Conservation (phyloP, 176 grass and related monocot species). For the Panicum miliaceum region DNA sequence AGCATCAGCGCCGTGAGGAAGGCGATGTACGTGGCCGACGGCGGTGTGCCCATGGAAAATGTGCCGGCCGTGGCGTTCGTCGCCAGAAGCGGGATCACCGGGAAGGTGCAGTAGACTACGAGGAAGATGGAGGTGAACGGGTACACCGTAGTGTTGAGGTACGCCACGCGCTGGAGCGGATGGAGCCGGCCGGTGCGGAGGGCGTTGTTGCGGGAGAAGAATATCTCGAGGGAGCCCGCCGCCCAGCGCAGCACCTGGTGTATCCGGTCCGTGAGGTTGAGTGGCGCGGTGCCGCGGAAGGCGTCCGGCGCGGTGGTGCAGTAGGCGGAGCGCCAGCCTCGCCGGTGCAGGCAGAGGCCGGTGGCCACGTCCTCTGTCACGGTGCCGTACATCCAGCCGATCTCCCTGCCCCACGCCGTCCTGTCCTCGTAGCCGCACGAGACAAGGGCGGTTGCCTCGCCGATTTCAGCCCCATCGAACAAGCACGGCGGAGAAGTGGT, state of each 20-base stretch:
- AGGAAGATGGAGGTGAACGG: conserved; percentile 46
- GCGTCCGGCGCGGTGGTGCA: conserved; percentile 23
- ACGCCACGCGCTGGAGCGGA: conserved; percentile 39
- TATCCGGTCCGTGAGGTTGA: conserved; percentile 36
- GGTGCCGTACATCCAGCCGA: conserved; percentile 36
- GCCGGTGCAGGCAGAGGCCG: conserved; percentile 34
- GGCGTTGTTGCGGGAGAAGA: conserved; percentile 46
- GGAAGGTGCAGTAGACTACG: conserved; percentile 16
- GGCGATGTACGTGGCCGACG: conserved; percentile 12
- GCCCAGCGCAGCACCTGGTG: conserved; percentile 43
- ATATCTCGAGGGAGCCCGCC: conserved; percentile 47
- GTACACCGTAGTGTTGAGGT: conserved; percentile 53
- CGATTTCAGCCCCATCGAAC: neutral
- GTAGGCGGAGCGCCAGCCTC: conserved; percentile 47
- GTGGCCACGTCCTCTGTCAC: conserved; percentile 45
- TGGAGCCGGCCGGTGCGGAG: conserved; percentile 31
- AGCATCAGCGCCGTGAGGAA: conserved; percentile 38
- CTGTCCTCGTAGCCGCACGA: conserved; percentile 37
- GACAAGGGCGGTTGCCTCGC: conserved; percentile 7
- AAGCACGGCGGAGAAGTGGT: neutral
- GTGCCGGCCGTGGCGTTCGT: neutral
- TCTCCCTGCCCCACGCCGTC: conserved; percentile 28
- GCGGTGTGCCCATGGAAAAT: neutral
- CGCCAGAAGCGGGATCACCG: conserved; percentile 1
- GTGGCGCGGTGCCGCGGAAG: conserved; percentile 37